Base-by-base conservation (phyloP, 2,329 filamentous ascomycete species). In the Amylocarpus encephaloides region DNA sequence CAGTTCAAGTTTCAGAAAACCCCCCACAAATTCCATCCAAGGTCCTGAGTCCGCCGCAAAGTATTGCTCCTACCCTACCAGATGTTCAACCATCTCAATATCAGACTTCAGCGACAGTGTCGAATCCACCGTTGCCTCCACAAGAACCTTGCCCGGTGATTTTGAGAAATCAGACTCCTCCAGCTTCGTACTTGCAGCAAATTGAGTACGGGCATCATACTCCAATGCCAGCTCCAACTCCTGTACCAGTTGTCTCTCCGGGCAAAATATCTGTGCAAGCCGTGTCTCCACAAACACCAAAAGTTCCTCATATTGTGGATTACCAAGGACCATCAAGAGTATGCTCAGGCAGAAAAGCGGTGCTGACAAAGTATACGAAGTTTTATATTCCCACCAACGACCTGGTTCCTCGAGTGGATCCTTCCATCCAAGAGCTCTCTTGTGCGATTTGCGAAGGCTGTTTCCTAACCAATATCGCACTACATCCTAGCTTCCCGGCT, bases 321-420 rank as follows among this genome's bases (percentile, higher is more conserved):
- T 19, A 36, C 13, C 11, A 36, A 22, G 29, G 30, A n/a, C 12
- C 11, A 6, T 18, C 19, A 3, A 19, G 9, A 7, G 32, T 18
- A 6, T 48, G 46, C 29, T 22, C 46, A 35, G 46, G 46, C 11
- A 48, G 33, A 19, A 35, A 42, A 7, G 18, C 39, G 6, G 46
- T 36, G 10, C 29, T 48, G 7, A 48, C 46, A 6, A 42, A 48
- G 16, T 48, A 48, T 18, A 43, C 34, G 9, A 48, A 35, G 34
- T 48, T 48, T 30, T 48, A 42, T 15, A 39, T 48, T 11, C 39
- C 39, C 15, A 48, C 16, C n/a, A 10, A 43, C 19, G 26, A 6
- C 18, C 13, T 29, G 26, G 46, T 43, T 19, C 32, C 30, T 10
- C 39, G 32, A 16, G 9, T 15, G n/a, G 46, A 48, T 36, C 39